phyloP scores from a whole-genome alignment of 2,329 filamentous ascomycete species.

The Trichophyton schoenleinii region DNA sequence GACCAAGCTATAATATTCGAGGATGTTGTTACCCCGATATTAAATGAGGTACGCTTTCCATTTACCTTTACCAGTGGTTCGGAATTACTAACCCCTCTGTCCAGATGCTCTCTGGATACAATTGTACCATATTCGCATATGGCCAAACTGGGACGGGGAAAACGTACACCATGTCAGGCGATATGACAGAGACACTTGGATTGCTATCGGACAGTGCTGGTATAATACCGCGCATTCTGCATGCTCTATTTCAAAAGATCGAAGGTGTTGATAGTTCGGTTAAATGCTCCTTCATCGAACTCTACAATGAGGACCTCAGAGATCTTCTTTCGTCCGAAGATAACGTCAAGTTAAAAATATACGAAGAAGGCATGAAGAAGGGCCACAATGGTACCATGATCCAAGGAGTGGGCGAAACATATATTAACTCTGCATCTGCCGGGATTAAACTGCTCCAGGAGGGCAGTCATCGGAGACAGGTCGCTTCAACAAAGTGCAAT shows the following conservation, averaged over 20 bases:
- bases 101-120: slow-evolving; percentile 85
- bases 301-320: slow-evolving; percentile 94
- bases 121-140: slow-evolving; percentile 98
- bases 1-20: slow-evolving; percentile 92
- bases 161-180: slow-evolving; percentile 98
- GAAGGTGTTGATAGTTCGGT: slow-evolving; percentile 76
- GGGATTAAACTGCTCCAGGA: slow-evolving; percentile 81
- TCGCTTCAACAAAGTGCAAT: slow-evolving; percentile 99
- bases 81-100: neutral
- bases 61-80: neutral
- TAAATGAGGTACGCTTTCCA: slow-evolving; percentile 63
- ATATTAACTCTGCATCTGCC: slow-evolving; percentile 71
- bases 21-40: slow-evolving; percentile 81
- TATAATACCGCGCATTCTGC: slow-evolving; percentile 83
- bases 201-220: slow-evolving; percentile 83
- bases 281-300: slow-evolving; percentile 95
- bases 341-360: slow-evolving; percentile 80
- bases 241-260: slow-evolving; percentile 75
- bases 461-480: slow-evolving; percentile 86
- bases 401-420: slow-evolving; percentile 94
- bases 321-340: slow-evolving; percentile 79
- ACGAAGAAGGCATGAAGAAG: slow-evolving; percentile 64
- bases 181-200: slow-evolving; percentile 78
- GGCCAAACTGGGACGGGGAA: slow-evolving; percentile 97
- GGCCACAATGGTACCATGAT: slow-evolving; percentile 72